Conservation (phyloP, 2,329 filamentous ascomycete genomes). For the Xylariomycetidae sp. region DNA sequence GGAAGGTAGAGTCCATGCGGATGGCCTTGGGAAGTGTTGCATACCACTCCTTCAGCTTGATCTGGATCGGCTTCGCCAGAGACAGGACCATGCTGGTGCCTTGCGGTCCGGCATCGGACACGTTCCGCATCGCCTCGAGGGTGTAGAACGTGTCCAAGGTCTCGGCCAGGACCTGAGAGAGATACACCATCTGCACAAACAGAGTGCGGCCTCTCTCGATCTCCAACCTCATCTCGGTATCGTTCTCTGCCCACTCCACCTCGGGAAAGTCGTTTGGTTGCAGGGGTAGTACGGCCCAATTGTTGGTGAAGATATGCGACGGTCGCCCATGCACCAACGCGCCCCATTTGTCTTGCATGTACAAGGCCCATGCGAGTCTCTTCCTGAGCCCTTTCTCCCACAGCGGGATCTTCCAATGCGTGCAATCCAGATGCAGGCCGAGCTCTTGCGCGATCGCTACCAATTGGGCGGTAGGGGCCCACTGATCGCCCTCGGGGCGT, state of each 20-base stretch:
- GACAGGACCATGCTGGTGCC: constrained; percentile 70
- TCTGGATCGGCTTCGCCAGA: constrained; percentile 74
- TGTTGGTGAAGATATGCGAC: constrained; percentile 51
- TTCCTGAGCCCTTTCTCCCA: constrained; percentile 87
- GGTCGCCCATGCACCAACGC: constrained; percentile 70
- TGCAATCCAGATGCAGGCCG: constrained; percentile 83
- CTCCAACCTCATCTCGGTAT: constrained; percentile 58
- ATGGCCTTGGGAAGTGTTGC: constrained; percentile 57
- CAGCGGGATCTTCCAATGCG: constrained; percentile 76
- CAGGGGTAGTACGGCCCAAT: constrained; percentile 64
- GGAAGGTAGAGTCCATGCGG: constrained; percentile 61
- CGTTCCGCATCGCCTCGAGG: constrained; percentile 67
- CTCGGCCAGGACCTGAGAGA: constrained; percentile 72
- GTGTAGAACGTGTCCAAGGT: constrained; percentile 82
- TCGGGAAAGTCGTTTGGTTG: constrained; percentile 57
- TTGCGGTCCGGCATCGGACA: constrained; percentile 61
- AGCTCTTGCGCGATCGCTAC: constrained; percentile 85
- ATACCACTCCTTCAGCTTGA: constrained; percentile 81
- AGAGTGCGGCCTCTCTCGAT: constrained; percentile 64
- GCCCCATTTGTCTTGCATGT: constrained; percentile 90
- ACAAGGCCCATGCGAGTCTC: constrained; percentile 83
- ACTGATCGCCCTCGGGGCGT: constrained; percentile 71
- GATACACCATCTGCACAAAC: constrained; percentile 70
- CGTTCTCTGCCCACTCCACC: constrained; percentile 59
- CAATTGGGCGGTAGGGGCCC: constrained; percentile 80